Evolutionary conservation across 352 stramenopile genomes (phyloP), one percentile per base, ranked within the genome.

Genomic region (Thraustochytrium striatum): DNA sequence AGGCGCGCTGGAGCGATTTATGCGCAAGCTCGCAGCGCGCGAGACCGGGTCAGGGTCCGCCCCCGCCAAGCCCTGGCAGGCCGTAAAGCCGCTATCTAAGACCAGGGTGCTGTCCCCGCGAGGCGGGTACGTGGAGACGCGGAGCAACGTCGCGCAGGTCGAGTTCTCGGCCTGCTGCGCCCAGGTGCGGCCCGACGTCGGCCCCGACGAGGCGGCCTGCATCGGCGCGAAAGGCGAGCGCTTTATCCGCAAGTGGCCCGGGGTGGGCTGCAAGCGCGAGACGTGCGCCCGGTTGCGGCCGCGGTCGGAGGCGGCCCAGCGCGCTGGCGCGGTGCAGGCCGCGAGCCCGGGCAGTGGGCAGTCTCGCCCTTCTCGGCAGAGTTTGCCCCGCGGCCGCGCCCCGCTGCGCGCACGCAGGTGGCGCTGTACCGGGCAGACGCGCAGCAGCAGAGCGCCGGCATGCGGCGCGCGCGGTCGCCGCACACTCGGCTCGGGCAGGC

Each of bases 251-350:
- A 70, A 72, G 1, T 38, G 50, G 36, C 32, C 52, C 13, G 65
- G 65, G 16, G 39, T 30, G 28, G 25, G 3, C 5, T 39, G 65
- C 1, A 61, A 39, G 11, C 65, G 41, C 7, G 39, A 16, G 1
- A 75, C 65, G 7, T 75, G 65, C 39, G 65, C 65, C n/a, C 65
- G 65, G 5, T 3, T 75, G 44, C 32, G 65, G 8, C 65, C 65
- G 16, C 65, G 65, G 0, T 62, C 65, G 7, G 65, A 75, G 25
- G 44, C 44, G 9, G 65, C 58, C 25, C 44, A 44, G 19, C 65
- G 65, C 28, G 30, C 33, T 19, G 68, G 65, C 36, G 30, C 32
- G 3, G 65, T 30, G 21, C 28, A 32, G 35, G 41, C 52, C 5
- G 61, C 32, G 2, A 16, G 30, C 43, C 11, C 61, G n/a, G 65